These are phyloP conservation scores for Talaromyces proteolyticus DNA, from an alignment of 495 filamentous ascomycete species.

Conservation along the genomic window DNA sequence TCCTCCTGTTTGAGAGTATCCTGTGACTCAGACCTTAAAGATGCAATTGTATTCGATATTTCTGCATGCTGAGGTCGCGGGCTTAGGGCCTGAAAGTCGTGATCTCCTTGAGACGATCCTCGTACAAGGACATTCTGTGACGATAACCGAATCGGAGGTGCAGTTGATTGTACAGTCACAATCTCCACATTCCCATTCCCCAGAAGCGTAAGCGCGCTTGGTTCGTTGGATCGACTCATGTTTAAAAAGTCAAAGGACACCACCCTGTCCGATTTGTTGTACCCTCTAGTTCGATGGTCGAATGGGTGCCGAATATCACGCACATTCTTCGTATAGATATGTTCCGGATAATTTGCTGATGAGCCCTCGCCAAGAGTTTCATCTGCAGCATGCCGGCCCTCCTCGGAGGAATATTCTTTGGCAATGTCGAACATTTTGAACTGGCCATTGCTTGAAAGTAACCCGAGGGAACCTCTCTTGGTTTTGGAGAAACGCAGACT, in stretches of 20 bases:
- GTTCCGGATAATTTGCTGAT: constrained; percentile 32
- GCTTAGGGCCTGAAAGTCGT: constrained; percentile 24
- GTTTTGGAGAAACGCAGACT: constrained; percentile 76
- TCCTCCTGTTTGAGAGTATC: not conserved
- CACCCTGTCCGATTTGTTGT: constrained; percentile 56
- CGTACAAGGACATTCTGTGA: constrained; percentile 33
- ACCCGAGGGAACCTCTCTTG: constrained; percentile 65
- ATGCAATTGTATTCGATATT: constrained; percentile 23
- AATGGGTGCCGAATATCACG: constrained; percentile 41
- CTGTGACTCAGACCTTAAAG: constrained; percentile 20
- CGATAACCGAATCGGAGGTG: constrained; percentile 41
- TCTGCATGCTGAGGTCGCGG: constrained; percentile 25
- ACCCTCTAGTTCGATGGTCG: constrained; percentile 33
- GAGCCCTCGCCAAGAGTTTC: constrained; percentile 35
- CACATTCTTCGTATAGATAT: constrained; percentile 41
- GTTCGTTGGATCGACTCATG: constrained; percentile 53
- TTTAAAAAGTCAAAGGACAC: constrained; percentile 85
- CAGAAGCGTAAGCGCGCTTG: constrained; percentile 61
- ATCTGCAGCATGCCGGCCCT: constrained; percentile 33
- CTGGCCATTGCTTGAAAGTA: constrained; percentile 73
- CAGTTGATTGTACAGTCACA: constrained; percentile 53
- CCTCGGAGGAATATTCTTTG: constrained; percentile 47
- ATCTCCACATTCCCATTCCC: constrained; percentile 64
- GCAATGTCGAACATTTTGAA: constrained; percentile 67
- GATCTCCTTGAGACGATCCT: constrained; percentile 20